Conservation (phyloP, 2,329 filamentous ascomycete species). For the Epichloe scottii region DNA sequence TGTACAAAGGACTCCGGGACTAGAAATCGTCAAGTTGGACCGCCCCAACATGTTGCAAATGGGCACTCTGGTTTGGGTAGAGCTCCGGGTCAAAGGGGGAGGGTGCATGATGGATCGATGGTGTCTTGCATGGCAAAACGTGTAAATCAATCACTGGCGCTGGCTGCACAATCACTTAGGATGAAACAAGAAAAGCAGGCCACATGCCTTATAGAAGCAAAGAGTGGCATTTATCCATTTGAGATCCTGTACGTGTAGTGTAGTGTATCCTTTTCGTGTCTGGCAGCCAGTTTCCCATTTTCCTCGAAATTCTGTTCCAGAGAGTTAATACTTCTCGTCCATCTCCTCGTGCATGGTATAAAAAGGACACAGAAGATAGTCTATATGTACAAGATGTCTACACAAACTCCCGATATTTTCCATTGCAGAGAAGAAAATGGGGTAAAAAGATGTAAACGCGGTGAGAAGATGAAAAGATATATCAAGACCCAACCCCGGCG, state of each 20-base stretch:
- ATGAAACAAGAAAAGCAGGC: background rate
- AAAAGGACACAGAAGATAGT: constrained; percentile 4
- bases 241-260: background rate
- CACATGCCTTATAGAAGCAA: background rate
- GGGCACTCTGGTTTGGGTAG: constrained; percentile 47
- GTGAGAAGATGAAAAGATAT: background rate
- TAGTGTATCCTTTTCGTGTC: background rate
- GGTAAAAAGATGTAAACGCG: background rate
- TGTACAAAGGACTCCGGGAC: constrained; percentile 32
- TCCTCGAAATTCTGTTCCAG: background rate
- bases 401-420: background rate
- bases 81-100: constrained; percentile 26
- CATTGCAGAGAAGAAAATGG: background rate
- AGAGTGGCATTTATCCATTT: constrained; percentile 7
- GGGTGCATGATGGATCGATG: background rate
- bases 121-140: background rate
- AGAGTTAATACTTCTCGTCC: background rate
- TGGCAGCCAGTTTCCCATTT: background rate
- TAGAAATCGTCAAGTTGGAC: constrained; percentile 43
- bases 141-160: background rate
- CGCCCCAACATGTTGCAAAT: constrained; percentile 39
- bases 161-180: background rate
- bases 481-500: background rate
- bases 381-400: background rate
- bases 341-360: constrained; percentile 12